Percentiles rank a stretch among this genome's conserved stretches.
Evolutionary conservation across 2,329 filamentous ascomycete species (phyloP).

Genomic region (Phyllosticta ampelicida): DNA sequence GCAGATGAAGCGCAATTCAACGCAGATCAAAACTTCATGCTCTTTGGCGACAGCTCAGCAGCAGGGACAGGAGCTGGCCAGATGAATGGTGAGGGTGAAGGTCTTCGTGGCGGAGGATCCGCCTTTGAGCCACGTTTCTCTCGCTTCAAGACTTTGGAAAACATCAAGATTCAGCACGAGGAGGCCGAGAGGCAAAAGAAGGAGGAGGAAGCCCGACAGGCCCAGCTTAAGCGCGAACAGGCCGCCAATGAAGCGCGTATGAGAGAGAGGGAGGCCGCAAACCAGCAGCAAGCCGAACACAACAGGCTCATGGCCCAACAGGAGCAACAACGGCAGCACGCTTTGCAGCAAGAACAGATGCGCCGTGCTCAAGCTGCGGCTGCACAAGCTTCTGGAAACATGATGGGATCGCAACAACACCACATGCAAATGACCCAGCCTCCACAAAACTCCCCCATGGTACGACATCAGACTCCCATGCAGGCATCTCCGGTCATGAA

Average conservation of each 20-base stretch:
- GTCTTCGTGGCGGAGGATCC: constrained; percentile 49
- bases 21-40: constrained; percentile 83
- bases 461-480: constrained; percentile 37
- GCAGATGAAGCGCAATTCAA: constrained; percentile 89
- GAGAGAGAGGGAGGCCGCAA: constrained; percentile 10
- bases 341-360: constrained; percentile 5
- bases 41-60: constrained; percentile 77
- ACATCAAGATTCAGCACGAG: constrained; percentile 66
- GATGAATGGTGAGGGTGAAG: constrained; percentile 57
- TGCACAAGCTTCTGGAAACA: constrained; percentile 16
- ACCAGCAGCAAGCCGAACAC: constrained; percentile 14
- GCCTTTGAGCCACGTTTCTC: constrained; percentile 80
- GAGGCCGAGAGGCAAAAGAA: constrained; percentile 51
- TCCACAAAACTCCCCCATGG: constrained; percentile 55
- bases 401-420: constrained; percentile 13
- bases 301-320: constrained; percentile 13
- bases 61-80: constrained; percentile 46
- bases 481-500: constrained; percentile 34
- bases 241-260: constrained; percentile 10
- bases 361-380: constrained; percentile 19
- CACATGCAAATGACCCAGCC: constrained; percentile 40
- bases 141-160: constrained; percentile 81
- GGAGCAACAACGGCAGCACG: constrained; percentile 14
- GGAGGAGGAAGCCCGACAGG: constrained; percentile 45
- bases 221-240: constrained; percentile 18